Evolutionary conservation across 345 rosid genomes (phyloP).

Genomic region (Laguncularia racemosa): DNA sequence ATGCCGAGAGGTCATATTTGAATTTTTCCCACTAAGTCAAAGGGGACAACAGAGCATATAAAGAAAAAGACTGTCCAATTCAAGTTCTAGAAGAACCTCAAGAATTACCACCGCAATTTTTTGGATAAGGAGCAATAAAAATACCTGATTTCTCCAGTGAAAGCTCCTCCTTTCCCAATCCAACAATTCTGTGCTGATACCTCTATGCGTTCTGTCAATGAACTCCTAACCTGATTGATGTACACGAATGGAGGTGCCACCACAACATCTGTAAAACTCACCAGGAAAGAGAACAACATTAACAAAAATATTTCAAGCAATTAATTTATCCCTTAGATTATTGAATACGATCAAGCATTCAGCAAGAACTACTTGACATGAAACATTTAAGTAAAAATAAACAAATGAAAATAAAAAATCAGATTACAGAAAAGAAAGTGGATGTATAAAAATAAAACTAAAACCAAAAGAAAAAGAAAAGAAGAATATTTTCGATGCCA

Average conservation of each 20-base stretch:
- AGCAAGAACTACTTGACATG: no score
- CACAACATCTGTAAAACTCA: slow-evolving; percentile 63
- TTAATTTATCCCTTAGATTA: no score
- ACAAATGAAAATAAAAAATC: no score
- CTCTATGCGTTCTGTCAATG: slow-evolving; percentile 63
- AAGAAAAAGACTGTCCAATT: not conserved
- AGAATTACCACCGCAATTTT: not conserved
- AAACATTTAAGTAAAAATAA: no score
- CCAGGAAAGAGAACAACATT: slow-evolving; percentile 2
- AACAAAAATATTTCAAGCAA: not conserved
- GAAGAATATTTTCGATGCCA: no score
- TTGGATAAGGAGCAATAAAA: slow-evolving; percentile 5
- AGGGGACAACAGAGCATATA: no score
- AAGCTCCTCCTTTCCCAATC: slow-evolving; percentile 97
- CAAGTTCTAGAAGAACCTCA: not conserved
- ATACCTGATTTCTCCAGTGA: slow-evolving; percentile 99
- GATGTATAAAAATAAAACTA: no score
- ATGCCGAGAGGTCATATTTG: no score
- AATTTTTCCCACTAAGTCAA: no score
- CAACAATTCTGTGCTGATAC: slow-evolving; percentile 94
- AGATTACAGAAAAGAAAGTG: no score
- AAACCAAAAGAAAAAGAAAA: no score
- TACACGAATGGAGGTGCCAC: slow-evolving; percentile 97
- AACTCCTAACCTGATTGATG: slow-evolving; percentile 71
- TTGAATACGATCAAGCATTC: no score